Conservation (phyloP, 1,284 basidiomycete genomes). For the Moesziomyces antarcticus region DNA sequence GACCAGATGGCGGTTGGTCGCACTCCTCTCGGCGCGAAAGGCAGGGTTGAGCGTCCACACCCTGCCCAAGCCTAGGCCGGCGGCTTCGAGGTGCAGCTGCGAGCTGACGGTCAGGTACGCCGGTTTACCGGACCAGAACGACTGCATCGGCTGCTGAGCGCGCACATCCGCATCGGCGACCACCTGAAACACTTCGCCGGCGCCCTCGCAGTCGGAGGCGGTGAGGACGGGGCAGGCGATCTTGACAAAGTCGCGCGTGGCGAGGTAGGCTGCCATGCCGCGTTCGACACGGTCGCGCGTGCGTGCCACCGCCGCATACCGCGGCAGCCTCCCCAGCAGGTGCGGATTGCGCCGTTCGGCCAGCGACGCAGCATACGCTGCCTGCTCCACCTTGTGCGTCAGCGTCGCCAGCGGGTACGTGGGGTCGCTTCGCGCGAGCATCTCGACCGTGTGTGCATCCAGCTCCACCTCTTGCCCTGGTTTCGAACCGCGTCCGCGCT, state of each 20-base stretch:
- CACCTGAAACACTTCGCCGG: conserved; percentile 89
- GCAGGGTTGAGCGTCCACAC: conserved; percentile 91
- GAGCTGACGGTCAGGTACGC: conserved; percentile 94
- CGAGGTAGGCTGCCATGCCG: conserved; percentile 31
- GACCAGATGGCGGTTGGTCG: conserved; percentile 89
- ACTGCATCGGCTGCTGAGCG: neutral
- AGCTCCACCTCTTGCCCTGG: conserved; percentile 56
- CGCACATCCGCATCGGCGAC: conserved; percentile 67
- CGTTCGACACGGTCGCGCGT: conserved; percentile 43
- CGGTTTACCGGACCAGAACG: conserved; percentile 68
- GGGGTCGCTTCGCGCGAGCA: conserved; percentile 46
- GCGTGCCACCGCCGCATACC: conserved; percentile 44
- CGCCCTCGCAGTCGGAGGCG: conserved; percentile 94
- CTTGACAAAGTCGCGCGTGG: conserved; percentile 77
- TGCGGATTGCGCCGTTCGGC: conserved; percentile 54
- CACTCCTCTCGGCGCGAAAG: conserved; percentile 90
- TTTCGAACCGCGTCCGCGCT: conserved; percentile 40
- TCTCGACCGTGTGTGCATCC: conserved; percentile 20
- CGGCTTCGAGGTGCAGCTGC: conserved; percentile 92
- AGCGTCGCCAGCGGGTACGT: conserved; percentile 35
- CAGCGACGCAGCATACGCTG: conserved; percentile 20
- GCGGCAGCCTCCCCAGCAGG: conserved; percentile 35
- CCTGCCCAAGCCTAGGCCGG: conserved; percentile 77
- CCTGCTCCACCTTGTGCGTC: conserved; percentile 13
- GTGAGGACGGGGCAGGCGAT: conserved; percentile 89